phyloP scores from a whole-genome alignment of 345 rosid genomes.

The Bretschneidera sinensis region DNA sequence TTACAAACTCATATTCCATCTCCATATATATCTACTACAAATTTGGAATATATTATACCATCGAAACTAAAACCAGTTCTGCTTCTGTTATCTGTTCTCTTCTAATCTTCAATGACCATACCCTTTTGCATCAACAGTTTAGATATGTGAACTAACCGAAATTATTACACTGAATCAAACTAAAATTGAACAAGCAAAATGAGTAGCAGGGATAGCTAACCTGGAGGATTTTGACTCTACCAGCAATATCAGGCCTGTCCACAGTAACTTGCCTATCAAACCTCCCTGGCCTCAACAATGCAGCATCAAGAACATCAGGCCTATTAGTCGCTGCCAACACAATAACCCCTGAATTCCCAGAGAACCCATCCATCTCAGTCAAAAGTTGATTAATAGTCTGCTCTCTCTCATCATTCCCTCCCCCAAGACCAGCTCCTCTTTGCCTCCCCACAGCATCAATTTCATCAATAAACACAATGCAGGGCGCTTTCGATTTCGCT shows the following conservation, averaged over 20 bases:
- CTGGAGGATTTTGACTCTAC: constrained; percentile 89
- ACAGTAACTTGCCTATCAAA: constrained; percentile 87
- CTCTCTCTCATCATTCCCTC: constrained; percentile 93
- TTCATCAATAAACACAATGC: constrained; percentile 83
- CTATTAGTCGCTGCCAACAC: constrained; percentile 90
- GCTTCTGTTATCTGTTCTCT: background rate
- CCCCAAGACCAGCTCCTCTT: constrained; percentile 94
- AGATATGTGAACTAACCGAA: background rate
- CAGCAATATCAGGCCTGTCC: constrained; percentile 92
- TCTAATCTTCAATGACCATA: background rate
- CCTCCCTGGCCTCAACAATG: constrained; percentile 86
- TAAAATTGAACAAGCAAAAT: background rate
- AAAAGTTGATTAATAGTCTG: constrained; percentile 80
- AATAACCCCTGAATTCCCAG: constrained; percentile 83
- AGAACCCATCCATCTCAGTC: constrained; percentile 94
- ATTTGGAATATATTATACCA: too few species aligned
- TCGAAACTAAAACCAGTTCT: too few species aligned
- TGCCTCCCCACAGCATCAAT: constrained; percentile 93
- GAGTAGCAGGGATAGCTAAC: constrained; percentile 27
- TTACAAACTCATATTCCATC: background rate
- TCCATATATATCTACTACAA: too few species aligned
- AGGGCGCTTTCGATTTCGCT: constrained; percentile 79
- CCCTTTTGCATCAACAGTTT: background rate
- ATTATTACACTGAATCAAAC: background rate
- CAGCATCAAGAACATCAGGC: constrained; percentile 80